phyloP scores from a whole-genome alignment of 2,329 filamentous ascomycete species.

The Curvularia eragrostidis region DNA sequence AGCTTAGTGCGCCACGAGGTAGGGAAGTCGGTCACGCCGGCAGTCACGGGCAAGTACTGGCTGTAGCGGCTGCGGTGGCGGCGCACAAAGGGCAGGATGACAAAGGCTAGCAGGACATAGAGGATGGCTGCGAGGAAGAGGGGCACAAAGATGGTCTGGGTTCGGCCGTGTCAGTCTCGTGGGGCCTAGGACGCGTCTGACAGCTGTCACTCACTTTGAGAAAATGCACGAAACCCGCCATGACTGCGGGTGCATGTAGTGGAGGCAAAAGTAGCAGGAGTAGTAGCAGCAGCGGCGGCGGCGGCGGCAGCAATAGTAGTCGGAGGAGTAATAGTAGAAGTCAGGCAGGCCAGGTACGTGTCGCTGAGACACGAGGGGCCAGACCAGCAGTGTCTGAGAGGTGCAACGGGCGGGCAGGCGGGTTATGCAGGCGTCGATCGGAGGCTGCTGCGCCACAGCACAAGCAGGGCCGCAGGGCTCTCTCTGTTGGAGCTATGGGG shows the following conservation, averaged over 20 bases:
- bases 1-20: slow-evolving; percentile 44
- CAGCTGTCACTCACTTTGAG: slow-evolving; percentile 39
- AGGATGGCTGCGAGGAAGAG: slow-evolving; percentile 53
- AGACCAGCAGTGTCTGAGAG: slow-evolving; percentile 4
- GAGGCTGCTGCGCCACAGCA: slow-evolving; percentile 9
- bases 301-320: slow-evolving; percentile 2
- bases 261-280: not conserved
- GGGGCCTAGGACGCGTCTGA: not conserved
- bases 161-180: not conserved
- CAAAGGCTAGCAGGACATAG: slow-evolving; percentile 52
- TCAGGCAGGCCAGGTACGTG: not conserved
- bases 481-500: not conserved
- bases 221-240: slow-evolving; percentile 45
- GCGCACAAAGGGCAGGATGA: slow-evolving; percentile 54
- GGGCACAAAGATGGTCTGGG: slow-evolving; percentile 53
- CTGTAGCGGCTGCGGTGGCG: slow-evolving; percentile 54
- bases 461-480: not conserved
- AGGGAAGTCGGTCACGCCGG: slow-evolving; percentile 25
- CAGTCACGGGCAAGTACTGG: slow-evolving; percentile 53
- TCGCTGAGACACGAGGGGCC: slow-evolving; percentile 9
- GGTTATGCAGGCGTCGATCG: slow-evolving; percentile 1
- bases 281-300: not conserved
- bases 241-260: slow-evolving; percentile 27
- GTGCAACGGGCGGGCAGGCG: slow-evolving; percentile 5
- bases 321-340: not conserved